Evolutionary conservation across 2,329 filamentous ascomycete genomes (phyloP), one percentile per base, ranked within the genome.

Genomic region (Akanthomyces dipterigenus): DNA sequence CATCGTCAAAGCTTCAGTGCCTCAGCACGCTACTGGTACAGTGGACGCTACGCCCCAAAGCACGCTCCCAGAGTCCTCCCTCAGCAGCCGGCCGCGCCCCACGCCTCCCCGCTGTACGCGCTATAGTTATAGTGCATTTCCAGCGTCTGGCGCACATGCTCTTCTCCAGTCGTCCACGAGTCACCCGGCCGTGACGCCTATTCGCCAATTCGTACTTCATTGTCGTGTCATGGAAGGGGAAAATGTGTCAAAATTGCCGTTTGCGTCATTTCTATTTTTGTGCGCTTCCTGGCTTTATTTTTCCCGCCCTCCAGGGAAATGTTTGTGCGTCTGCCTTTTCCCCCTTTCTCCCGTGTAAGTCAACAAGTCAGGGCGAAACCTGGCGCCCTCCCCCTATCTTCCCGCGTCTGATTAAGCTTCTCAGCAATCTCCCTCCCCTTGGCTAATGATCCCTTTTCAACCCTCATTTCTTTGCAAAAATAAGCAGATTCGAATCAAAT

Each of bases 111-210:
- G 7, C 45, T n/a, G 20, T 9, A 24, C 50, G 18, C 12, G 20
- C 28, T 38, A 48, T 20, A 24, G 22, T 34, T 49, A 40, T 45
- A 50, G 45, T 22, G 45, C 43, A 57, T 26, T 48, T 28, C 12
- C 24, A 55, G 43, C 38, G 40, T 34, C 5, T 38, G 8, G 18
- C n/a, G 31, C 60, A 61, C 60, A 62, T 62, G 60, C 28, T 46
- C 20, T 20, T n/a, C 20, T 43, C 51, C 26, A 49, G 57, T 57
- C 51, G 60, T 28, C 54, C 59, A 55, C 51, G 45, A 43, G 7
- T 24, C n/a, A 31, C 31, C 42, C 50, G 18, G 31, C 40, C 18
- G 22, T 11, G 31, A 40, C n/a, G 36, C 20, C 36, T 40, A 46
- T 56, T 56, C 40, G 54, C 42, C n/a, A n/a, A 46, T 46, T 45